Conservation (phyloP, 331 rosid genomes). For the Acacia concinna region DNA sequence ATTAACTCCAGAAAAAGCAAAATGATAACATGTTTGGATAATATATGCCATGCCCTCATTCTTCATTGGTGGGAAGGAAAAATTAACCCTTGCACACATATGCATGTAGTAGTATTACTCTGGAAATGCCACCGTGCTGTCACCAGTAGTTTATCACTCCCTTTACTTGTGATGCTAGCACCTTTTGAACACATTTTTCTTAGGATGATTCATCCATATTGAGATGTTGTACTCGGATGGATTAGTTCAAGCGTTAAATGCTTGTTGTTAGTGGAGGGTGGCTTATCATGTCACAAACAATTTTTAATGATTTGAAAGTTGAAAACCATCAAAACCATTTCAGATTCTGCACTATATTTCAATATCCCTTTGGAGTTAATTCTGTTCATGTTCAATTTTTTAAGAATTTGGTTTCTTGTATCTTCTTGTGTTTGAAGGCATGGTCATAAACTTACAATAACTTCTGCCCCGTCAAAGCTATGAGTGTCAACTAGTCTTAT, state of each 20-base stretch:
- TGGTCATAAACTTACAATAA: constrained; percentile 1
- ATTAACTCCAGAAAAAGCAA: constrained; percentile 6
- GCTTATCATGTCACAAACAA: constrained; percentile 11
- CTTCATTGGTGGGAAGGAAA: constrained; percentile 12
- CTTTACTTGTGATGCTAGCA: constrained; percentile 3
- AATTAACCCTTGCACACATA: neutral
- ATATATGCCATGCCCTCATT: constrained; percentile 6
- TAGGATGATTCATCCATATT: neutral
- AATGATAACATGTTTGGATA: neutral
- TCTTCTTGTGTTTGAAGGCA: neutral
- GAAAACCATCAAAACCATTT: neutral
- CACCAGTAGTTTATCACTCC: constrained; percentile 10
- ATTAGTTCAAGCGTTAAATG: constrained; percentile 20
- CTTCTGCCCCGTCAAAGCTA: neutral
- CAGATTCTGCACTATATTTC: neutral
- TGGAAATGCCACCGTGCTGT: constrained; percentile 18
- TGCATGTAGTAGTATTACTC: neutral
- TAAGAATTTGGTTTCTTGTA: constrained; percentile 7
- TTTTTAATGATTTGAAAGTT: constrained; percentile 18
- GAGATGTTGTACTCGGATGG: constrained; percentile 23
- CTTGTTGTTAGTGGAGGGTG: constrained; percentile 13
- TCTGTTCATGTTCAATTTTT: constrained; percentile 8
- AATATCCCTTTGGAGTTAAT: constrained; percentile 10
- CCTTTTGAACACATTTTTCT: constrained; percentile 17
- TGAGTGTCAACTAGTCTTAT: constrained; percentile 8